phyloP scores from a whole-genome alignment of 352 stramenopile genomes.

The Globisporangium iwayamae region DNA sequence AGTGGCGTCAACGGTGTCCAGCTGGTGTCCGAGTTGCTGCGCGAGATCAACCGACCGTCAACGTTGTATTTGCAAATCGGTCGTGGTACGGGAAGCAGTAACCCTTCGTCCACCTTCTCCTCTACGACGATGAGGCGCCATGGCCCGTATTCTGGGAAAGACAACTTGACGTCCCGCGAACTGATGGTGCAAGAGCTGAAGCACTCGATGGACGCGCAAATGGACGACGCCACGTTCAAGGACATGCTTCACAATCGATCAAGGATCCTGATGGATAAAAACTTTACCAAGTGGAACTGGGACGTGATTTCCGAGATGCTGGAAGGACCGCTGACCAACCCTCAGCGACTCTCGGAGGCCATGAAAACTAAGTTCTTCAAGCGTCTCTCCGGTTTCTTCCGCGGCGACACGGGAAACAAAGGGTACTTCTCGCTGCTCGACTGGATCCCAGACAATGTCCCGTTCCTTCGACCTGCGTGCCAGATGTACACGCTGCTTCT shows the following conservation, averaged over 20 bases:
- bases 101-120: conserved; percentile 21
- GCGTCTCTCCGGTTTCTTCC: conserved; percentile 86
- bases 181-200: conserved; percentile 87
- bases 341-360: conserved; percentile 78
- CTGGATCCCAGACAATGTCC: conserved; percentile 88
- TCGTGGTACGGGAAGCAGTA: conserved; percentile 2
- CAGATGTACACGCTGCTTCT: conserved; percentile 88
- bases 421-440: conserved; percentile 86
- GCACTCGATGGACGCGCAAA: conserved; percentile 83
- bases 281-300: conserved; percentile 92
- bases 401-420: conserved; percentile 87
- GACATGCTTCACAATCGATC: conserved; percentile 87
- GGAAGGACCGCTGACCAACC: conserved; percentile 83
- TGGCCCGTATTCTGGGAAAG: conserved; percentile 26
- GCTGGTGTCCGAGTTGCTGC: conserved; percentile 79
- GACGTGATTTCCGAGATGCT: conserved; percentile 89
- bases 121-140: conserved; percentile 15
- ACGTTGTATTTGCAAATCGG: conserved; percentile 34
- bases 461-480: conserved; percentile 82
- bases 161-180: conserved; percentile 78
- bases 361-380: conserved; percentile 94
- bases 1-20: conserved; percentile 86
- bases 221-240: conserved; percentile 87
- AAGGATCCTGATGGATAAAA: conserved; percentile 84
- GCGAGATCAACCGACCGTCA: conserved; percentile 82